phyloP scores from a whole-genome alignment of 176 grass and related monocot genomes.

The Miscanthus lutarioriparius region DNA sequence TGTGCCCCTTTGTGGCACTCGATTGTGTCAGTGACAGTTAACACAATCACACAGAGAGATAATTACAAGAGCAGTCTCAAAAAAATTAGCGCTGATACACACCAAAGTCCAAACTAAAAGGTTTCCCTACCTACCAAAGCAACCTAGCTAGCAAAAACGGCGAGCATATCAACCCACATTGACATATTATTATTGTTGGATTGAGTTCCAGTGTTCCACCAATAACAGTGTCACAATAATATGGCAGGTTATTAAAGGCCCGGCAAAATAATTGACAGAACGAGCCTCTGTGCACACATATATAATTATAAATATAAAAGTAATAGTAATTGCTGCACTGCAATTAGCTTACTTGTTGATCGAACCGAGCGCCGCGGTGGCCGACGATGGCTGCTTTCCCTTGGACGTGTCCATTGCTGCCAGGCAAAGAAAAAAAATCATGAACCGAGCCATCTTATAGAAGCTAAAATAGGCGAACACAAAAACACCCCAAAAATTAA shows the following conservation, averaged over 20 bases:
- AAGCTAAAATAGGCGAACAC: neutral
- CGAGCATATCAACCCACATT: neutral
- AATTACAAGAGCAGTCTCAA: neutral
- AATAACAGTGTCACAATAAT: neutral
- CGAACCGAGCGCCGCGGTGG: constrained; percentile 41
- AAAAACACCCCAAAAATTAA: neutral
- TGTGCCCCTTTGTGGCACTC: neutral
- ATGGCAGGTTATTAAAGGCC: neutral
- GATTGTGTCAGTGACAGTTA: neutral
- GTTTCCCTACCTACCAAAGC: neutral
- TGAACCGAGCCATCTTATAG: neutral
- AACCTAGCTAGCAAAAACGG: neutral
- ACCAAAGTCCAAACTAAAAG: neutral
- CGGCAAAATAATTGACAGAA: neutral
- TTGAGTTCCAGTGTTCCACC: neutral
- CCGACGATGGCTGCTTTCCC: constrained; percentile 24
- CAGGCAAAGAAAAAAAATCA: neutral
- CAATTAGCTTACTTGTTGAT: constrained; percentile 48
- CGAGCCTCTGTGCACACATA: neutral
- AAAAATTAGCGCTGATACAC: neutral
- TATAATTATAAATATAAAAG: neutral
- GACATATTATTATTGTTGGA: neutral
- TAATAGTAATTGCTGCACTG: neutral
- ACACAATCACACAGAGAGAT: neutral
- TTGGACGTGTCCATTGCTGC: constrained; percentile 79